Base-by-base conservation (phyloP, 2,329 filamentous ascomycete species). In the Cryphonectria parasitica region DNA sequence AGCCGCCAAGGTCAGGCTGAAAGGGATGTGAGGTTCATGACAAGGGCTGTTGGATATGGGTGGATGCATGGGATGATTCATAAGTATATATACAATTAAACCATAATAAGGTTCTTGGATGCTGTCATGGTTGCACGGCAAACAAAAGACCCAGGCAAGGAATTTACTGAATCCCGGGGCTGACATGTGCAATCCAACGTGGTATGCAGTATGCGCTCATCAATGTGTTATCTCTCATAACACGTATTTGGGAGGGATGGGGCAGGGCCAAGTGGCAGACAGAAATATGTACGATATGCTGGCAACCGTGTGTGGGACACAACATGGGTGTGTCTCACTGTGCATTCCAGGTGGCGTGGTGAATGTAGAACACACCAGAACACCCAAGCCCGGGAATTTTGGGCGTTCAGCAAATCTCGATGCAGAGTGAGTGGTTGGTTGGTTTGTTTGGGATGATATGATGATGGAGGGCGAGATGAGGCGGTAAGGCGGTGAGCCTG, bases 401-500 rank as follows among this genome's bases (percentile, higher is more conserved):
- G 43, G 43, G 63, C 63, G 43, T 54, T 54, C 54, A 43, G 52
- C 67, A 58, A 56, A 41, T 31, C 28, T 69, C 62, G 68, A 62
- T 66, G 64, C 64, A 68, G 66, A 66, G 45, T 68, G 58, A 65
- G 39, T 68, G 66, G 22, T n/a, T 49, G 58, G 45, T n/a, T n/a
- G 45, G 43, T 2, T 49, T 19, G 17, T 10, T 49, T 49, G 45
- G 22, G 22, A 10, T n/a, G 22, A 49, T 49, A 60, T 68, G 68
- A 67, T 68, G 71, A 67, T 67, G 71, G 68, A 72, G 58, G 67
- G 58, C 63, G 62, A 63, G 68, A 66, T 56, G 69, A 74, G 71
- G 72, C 73, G 71, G 66, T 68, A 71, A 73, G 69, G 67, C 64
- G 69, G 70, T 69, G 69, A 73, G 52, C 17, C 49, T 66, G 70